Evolutionary conservation across 306 rosid genomes (phyloP), one percentile per base, ranked within the genome.

Genomic region (Sicyos baderoa): DNA sequence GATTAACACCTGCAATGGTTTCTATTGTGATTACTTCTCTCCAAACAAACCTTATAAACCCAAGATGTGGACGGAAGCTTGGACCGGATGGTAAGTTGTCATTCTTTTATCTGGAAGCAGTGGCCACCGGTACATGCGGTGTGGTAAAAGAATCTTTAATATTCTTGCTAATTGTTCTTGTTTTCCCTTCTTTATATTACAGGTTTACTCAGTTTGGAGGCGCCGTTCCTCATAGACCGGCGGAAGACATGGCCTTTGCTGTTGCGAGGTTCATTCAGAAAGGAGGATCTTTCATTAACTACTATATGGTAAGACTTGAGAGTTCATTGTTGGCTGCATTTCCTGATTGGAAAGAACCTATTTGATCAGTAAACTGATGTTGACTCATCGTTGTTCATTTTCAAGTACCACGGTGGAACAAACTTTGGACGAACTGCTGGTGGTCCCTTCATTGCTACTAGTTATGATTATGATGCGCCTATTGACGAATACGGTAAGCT

Each of bases 41-140:
- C 97, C 97, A 23, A 90, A 93, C 75, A 90, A 86, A 82, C 91
- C 91, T 54, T 88, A 90, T 79, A 93, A 93, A 80, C 99, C 99
- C 47, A 93, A 93, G 84, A 90, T 93, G 95, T 93, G 99, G 99
- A 93, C 99, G 12, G 99, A 93, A 84, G 97, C 96, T 74, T 93
- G 99, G 99, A 93, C 90, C 54, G 99, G 90, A 79, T 93, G 99
- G 99, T 90, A 86, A 71, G 19, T 68, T 22, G 51, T 54, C 73
- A 23, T 56, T 18, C 25, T 66, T 47, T 49, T 3, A 15, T 56
- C 11, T 37, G 53, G 9, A 40, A 16, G 54, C 1, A 19, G 37
- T 64, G 35, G 14, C 7, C 0, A 14, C 13, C 0, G 53, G 21
- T 9, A 54, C 52, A 14, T 14, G 14, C 42, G 47, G 59, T 7